These are phyloP conservation scores for Alternaria sp. DNA, from an alignment of 2,329 filamentous ascomycete species.

Conservation along the genomic window DNA sequence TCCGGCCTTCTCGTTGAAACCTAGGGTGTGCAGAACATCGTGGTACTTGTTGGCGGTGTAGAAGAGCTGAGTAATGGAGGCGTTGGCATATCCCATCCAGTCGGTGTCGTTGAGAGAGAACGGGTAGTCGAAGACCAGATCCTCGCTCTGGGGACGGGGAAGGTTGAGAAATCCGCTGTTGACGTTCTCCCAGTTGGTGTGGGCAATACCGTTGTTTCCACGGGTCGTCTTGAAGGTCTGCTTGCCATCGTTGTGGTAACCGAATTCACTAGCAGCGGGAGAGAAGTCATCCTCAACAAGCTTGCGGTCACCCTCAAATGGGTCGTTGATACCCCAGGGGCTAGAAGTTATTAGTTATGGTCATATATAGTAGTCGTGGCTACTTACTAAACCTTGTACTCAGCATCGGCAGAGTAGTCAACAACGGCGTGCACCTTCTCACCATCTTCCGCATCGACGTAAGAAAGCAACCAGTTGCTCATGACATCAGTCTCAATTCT, in stretches of 20 bases:
- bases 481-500: slow-evolving; percentile 64
- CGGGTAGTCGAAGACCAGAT: slow-evolving; percentile 53
- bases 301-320: slow-evolving; percentile 55
- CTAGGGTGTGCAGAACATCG: slow-evolving; percentile 63
- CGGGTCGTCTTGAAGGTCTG: slow-evolving; percentile 60
- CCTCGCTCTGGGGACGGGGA: slow-evolving; percentile 56
- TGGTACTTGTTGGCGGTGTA: slow-evolving; percentile 67
- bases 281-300: slow-evolving; percentile 60
- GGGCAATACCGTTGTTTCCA: slow-evolving; percentile 66
- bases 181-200: slow-evolving; percentile 57
- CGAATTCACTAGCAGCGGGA: slow-evolving; percentile 56
- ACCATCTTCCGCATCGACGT: slow-evolving; percentile 59
- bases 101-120: slow-evolving; percentile 33
- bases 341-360: slow-evolving; percentile 13
- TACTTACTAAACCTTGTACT: slow-evolving; percentile 61
- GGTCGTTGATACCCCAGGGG: slow-evolving; percentile 62
- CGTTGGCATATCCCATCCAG: slow-evolving; percentile 55
- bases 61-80: slow-evolving; percentile 65
- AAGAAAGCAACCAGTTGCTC: slow-evolving; percentile 66
- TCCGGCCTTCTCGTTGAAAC: slow-evolving; percentile 64
- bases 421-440: slow-evolving; percentile 60
- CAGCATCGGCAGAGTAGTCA: slow-evolving; percentile 64
- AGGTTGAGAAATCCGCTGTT: slow-evolving; percentile 52
- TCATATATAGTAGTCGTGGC: not conserved
- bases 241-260: slow-evolving; percentile 60